Percentiles rank a stretch among this genome's conserved stretches.
These are phyloP conservation scores for Quercus glauca DNA, from an alignment of 306 rosid genomes.

Conservation along the genomic window DNA sequence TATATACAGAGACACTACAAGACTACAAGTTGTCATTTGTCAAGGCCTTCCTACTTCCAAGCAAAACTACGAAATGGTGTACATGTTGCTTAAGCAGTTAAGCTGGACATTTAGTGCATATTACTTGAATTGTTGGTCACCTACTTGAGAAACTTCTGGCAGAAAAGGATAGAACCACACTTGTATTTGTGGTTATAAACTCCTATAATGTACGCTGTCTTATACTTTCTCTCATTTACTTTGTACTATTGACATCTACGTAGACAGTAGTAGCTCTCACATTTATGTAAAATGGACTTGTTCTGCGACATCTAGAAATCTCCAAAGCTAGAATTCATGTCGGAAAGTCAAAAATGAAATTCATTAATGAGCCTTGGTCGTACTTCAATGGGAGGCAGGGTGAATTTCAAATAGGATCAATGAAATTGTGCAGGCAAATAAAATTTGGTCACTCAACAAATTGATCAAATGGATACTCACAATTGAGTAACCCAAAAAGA, in stretches of 20 bases:
- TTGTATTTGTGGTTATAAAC: neutral
- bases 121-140: neutral
- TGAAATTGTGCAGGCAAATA: too few relatives aligned
- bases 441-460: too few relatives aligned
- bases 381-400: too few relatives aligned
- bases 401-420: too few relatives aligned
- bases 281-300: neutral
- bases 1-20: neutral
- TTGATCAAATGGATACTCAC: too few relatives aligned
- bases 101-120: neutral
- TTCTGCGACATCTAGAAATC: neutral
- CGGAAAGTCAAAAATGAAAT: neutral
- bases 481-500: too few relatives aligned
- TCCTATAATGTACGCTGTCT: neutral
- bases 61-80: neutral
- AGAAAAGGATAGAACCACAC: neutral
- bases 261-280: neutral
- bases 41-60: neutral
- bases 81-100: neutral
- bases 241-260: neutral
- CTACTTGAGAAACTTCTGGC: neutral
- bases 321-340: neutral
- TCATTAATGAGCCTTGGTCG: too few relatives aligned
- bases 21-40: too few relatives aligned
- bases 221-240: neutral